These are phyloP conservation scores for Cyanodermella asteris DNA, from an alignment of 2,329 filamentous ascomycete genomes.

Conservation along the genomic window DNA sequence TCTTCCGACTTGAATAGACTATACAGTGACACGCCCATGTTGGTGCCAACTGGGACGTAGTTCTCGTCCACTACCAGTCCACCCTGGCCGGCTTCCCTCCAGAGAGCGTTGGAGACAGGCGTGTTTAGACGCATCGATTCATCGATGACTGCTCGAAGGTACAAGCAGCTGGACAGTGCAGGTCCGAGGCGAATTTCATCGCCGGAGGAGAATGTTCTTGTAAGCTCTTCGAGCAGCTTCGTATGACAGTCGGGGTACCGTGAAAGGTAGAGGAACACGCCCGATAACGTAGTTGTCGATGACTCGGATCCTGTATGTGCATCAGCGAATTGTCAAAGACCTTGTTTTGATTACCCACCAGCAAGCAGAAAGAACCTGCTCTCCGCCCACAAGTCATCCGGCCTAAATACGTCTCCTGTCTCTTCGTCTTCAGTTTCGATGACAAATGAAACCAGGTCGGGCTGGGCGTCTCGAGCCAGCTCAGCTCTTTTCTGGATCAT, in stretches of 20 bases:
- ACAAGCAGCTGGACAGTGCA: slow-evolving; percentile 16
- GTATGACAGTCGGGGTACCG: slow-evolving; percentile 16
- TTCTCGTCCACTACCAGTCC: slow-evolving; percentile 14
- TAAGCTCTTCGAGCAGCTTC: slow-evolving; percentile 16
- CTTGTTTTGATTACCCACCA: slow-evolving; percentile 10
- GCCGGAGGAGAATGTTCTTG: slow-evolving; percentile 13
- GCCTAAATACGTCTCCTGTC: slow-evolving; percentile 21
- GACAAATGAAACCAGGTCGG: slow-evolving; percentile 27
- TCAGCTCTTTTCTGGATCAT: slow-evolving; percentile 18
- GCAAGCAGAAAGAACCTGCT: slow-evolving; percentile 28
- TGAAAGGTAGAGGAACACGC: slow-evolving; percentile 23
- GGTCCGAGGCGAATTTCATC: slow-evolving; percentile 17
- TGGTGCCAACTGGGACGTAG: slow-evolving; percentile 12
- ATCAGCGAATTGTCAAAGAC: not conserved
- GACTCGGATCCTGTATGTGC: slow-evolving; percentile 17
- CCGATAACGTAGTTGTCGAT: slow-evolving; percentile 20
- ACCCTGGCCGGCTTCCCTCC: slow-evolving; percentile 12
- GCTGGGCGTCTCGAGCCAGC: slow-evolving; percentile 15
- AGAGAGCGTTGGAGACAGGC: slow-evolving; percentile 11
- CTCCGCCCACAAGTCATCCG: slow-evolving; percentile 27
- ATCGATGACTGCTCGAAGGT: slow-evolving; percentile 22
- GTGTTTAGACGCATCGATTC: slow-evolving; percentile 16
- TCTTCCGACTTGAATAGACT: slow-evolving; percentile 14
- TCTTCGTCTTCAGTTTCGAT: slow-evolving; percentile 24
- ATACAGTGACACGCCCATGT: slow-evolving; percentile 14